Evolutionary conservation across 768 basidiomycete species (phyloP).

Genomic region (Amanita muscaria): DNA sequence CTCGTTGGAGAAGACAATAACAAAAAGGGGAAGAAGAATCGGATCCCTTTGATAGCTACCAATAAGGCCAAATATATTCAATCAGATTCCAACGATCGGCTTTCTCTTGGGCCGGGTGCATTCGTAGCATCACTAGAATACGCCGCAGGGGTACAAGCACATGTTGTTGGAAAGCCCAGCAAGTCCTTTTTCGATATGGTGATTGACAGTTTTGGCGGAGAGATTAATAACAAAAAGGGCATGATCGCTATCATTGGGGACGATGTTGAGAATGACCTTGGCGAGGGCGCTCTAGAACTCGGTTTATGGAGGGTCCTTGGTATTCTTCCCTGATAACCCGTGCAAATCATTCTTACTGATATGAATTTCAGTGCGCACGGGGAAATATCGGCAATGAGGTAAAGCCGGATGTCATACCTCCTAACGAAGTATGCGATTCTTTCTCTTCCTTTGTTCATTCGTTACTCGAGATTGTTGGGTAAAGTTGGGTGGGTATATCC

Average conservation of each 20-base stretch:
- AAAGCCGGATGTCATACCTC: slow-evolving; percentile 27
- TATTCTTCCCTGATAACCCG: slow-evolving; percentile 20
- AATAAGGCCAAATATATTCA: slow-evolving; percentile 50
- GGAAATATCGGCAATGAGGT: slow-evolving; percentile 64
- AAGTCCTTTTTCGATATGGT: slow-evolving; percentile 50
- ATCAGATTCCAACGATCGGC: slow-evolving; percentile 31
- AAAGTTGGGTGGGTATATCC: too few species aligned
- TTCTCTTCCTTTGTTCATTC: slow-evolving; percentile 49
- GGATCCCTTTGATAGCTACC: slow-evolving; percentile 43
- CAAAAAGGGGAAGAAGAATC: slow-evolving; percentile 17
- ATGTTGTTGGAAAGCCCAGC: slow-evolving; percentile 58
- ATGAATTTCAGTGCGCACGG: slow-evolving; percentile 28
- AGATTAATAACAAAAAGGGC: slow-evolving; percentile 6
- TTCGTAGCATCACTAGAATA: slow-evolving; percentile 57
- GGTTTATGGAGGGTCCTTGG: slow-evolving; percentile 58
- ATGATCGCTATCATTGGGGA: slow-evolving; percentile 55
- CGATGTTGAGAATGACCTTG: slow-evolving; percentile 56
- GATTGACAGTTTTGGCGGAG: slow-evolving; percentile 29
- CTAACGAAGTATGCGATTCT: slow-evolving; percentile 44
- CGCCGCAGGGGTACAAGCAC: slow-evolving; percentile 38
- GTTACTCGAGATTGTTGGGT: slow-evolving; percentile 18
- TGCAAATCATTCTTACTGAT: neutral
- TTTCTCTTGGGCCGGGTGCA: slow-evolving; percentile 64
- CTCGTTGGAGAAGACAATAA: slow-evolving; percentile 34
- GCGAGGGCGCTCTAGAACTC: slow-evolving; percentile 50